Base-by-base conservation (phyloP, 176 grass and related monocot species). In the barley (Hordeum vulgare) region DNA sequence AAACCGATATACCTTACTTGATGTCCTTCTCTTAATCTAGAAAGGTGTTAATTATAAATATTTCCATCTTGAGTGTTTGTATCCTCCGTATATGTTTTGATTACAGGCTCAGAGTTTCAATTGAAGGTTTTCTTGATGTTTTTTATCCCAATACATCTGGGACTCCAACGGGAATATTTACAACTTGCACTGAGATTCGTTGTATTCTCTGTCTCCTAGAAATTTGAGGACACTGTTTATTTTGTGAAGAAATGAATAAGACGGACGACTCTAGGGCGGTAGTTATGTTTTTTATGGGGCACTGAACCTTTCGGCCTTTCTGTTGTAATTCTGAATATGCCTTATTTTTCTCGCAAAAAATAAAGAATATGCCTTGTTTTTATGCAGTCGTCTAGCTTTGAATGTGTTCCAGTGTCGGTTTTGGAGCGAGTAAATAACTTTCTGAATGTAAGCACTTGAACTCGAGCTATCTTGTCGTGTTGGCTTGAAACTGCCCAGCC, bases 81-180 rank as follows among this genome's bases (percentile, higher is more conserved):
- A 78, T 82, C 42, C 66, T 79, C 51, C n/a, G n/a, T n/a, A 9
- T 73, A 28, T 33, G 12, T 40, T 77, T 41, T 56, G 45, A 75
- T 87, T 91, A 85, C 88, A 98, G 95, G 90, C 88, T 98, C 35
- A 92, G 95, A 86, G 74, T 79, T 78, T 98, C 95, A 72, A 91
- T 98, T 75, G 95, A 94, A 89, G 82, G 81, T 76, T 93, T 98
- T 44, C 87, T 94, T 76, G 86, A 98, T 79, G 85, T 90, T 80
- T 98, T 94, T 86, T 87, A 94, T 81, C 95, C 95, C 0, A 53
- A 88, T 35, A 27, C 62, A 86, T 98, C 92, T 79, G 81, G 88
- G 24, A 94, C 86, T 41, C 95, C 95, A 51, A 54, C 28, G 1
- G 95, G 95, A 67, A 86, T 98, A 76, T 98, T 98, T 91, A 81